These are phyloP conservation scores for Lactarius quietus DNA, from an alignment of 768 basidiomycete species.

Conservation along the genomic window DNA sequence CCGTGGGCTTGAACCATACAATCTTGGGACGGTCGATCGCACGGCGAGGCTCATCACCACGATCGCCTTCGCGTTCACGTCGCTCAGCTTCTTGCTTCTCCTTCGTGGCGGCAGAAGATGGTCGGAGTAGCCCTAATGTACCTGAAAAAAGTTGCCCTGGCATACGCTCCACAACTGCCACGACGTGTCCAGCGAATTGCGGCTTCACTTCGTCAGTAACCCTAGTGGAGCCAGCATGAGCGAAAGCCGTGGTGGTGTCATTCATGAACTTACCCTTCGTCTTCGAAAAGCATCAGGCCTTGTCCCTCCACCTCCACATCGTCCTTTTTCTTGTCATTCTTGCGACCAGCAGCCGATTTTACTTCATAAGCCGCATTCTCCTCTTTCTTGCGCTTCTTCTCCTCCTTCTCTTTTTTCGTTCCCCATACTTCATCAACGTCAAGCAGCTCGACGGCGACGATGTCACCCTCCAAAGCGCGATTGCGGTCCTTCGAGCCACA, in stretches of 20 bases:
- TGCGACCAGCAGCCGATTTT: constrained; percentile 68
- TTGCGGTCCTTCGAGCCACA: constrained; percentile 99
- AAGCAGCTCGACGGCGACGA: constrained; percentile 94
- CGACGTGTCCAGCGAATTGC: constrained; percentile 97
- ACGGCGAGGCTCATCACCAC: constrained; percentile 77
- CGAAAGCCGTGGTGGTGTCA: background rate
- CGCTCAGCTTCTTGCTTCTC: constrained; percentile 99
- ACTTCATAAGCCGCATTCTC: constrained; percentile 95
- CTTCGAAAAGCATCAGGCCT: constrained; percentile 93
- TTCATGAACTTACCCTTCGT: constrained; percentile 71
- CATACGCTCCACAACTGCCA: constrained; percentile 99
- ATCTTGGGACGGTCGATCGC: constrained; percentile 94
- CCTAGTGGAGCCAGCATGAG: constrained; percentile 39
- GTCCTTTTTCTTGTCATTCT: constrained; percentile 99
- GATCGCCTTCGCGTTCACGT: constrained; percentile 93
- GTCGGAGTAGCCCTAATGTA: constrained; percentile 89
- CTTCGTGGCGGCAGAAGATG: constrained; percentile 95
- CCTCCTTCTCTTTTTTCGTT: constrained; percentile 99
- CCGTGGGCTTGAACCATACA: constrained; percentile 99
- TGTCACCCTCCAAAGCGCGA: constrained; percentile 96
- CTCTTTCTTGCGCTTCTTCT: constrained; percentile 99
- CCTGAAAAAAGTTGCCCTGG: constrained; percentile 98
- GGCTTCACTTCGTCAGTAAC: constrained; percentile 98
- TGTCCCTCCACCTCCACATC: constrained; percentile 99
- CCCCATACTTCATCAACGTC: constrained; percentile 98